Evolutionary conservation across 768 basidiomycete genomes (phyloP).

Genomic region (Holtermanniella nyarrowii): DNA sequence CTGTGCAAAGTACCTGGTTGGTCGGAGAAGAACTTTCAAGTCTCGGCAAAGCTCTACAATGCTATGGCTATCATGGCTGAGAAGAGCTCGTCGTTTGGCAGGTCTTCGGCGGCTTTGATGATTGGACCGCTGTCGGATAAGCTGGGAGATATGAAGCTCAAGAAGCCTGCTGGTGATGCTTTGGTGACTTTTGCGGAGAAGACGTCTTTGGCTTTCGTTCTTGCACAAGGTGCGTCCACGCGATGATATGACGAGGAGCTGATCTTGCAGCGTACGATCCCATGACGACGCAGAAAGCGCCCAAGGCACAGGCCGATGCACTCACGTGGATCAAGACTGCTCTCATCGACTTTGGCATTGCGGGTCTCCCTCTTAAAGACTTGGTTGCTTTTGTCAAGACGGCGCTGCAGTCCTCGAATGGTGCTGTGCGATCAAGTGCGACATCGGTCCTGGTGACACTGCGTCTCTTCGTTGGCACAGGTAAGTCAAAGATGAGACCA

Average conservation of each 20-base stretch:
- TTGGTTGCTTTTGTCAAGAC: constrained; percentile 85
- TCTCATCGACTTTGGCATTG: constrained; percentile 80
- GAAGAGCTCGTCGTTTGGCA: constrained; percentile 68
- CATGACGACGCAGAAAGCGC: constrained; percentile 87
- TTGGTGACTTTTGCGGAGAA: constrained; percentile 77
- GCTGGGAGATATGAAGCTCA: constrained; percentile 88
- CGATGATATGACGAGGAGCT: not conserved
- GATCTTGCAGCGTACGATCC: constrained; percentile 82
- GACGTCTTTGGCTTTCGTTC: constrained; percentile 85
- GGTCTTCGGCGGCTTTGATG: constrained; percentile 70
- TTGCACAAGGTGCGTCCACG: constrained; percentile 63
- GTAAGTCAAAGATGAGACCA: constrained; percentile 44
- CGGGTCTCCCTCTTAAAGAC: constrained; percentile 66
- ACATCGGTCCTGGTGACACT: constrained; percentile 87
- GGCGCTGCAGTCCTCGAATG: constrained; percentile 85
- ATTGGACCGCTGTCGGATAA: constrained; percentile 82
- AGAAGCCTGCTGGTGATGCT: constrained; percentile 88
- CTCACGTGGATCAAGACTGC: constrained; percentile 77
- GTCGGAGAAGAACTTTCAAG: constrained; percentile 99
- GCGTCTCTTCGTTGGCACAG: constrained; percentile 78
- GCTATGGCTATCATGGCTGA: constrained; percentile 65
- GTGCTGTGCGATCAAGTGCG: constrained; percentile 80
- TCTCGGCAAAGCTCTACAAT: constrained; percentile 75
- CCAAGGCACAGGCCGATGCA: constrained; percentile 89
- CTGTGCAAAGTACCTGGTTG: constrained; percentile 81